phyloP scores from a whole-genome alignment of 176 grass and related monocot genomes.

The Aegilops umbellulata region DNA sequence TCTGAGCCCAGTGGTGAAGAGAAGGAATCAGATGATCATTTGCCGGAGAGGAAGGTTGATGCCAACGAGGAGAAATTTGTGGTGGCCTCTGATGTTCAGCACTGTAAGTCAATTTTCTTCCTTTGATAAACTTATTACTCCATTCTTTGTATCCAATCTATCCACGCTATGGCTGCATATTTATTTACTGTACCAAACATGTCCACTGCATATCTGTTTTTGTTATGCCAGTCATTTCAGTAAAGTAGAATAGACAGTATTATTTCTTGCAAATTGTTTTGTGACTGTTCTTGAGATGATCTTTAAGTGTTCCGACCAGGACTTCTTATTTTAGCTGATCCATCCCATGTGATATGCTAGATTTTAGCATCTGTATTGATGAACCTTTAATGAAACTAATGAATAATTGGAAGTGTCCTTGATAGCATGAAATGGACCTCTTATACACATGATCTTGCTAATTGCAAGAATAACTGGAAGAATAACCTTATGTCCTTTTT shows the following conservation, averaged over 20 bases:
- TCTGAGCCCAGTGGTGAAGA: conserved; percentile 8
- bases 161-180: neutral
- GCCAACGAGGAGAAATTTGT: conserved; percentile 34
- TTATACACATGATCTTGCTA: neutral
- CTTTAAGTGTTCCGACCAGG: neutral
- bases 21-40: conserved; percentile 24
- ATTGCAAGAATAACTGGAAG: too few species aligned
- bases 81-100: conserved; percentile 22
- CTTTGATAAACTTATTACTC: neutral
- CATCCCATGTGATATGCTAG: conserved; percentile 15
- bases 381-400: conserved; percentile 22
- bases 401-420: neutral
- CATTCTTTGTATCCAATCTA: neutral
- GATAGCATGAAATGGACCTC: conserved; percentile 24
- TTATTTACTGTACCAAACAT: neutral
- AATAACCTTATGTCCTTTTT: neutral
- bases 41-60: conserved; percentile 1
- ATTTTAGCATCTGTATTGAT: conserved; percentile 24
- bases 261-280: neutral
- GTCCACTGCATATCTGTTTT: conserved; percentile 8
- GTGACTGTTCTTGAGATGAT: neutral
- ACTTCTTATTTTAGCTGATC: neutral
- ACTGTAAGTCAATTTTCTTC: conserved; percentile 26
- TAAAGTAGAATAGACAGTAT: neutral
- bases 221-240: conserved; percentile 17